phyloP scores from a whole-genome alignment of 352 stramenopile genomes.

The Globisporangium yorkense region DNA sequence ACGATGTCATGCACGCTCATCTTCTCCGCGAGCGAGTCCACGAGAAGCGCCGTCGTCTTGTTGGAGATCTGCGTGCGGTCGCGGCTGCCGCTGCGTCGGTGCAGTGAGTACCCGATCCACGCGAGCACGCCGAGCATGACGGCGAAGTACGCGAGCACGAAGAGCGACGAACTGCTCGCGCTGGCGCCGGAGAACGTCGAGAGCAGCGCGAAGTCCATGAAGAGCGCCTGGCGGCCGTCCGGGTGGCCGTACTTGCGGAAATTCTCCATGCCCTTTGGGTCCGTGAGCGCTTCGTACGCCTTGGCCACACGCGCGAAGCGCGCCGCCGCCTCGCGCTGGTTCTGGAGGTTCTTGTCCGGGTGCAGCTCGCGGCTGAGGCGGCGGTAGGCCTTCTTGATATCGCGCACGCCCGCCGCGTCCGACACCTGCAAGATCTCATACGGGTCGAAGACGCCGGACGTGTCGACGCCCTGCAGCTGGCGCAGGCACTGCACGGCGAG shows the following conservation, averaged over 20 bases:
- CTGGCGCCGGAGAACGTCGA: constrained; percentile 41
- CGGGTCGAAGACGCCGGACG: constrained; percentile 74
- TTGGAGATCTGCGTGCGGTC: constrained; percentile 63
- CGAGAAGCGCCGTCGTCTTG: constrained; percentile 32
- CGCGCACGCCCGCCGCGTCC: constrained; percentile 35
- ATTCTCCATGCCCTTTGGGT: constrained; percentile 65
- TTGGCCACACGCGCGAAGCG: constrained; percentile 76
- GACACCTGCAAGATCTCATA: constrained; percentile 81
- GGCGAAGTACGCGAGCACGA: constrained; percentile 70
- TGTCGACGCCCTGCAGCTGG: constrained; percentile 66
- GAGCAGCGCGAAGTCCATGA: constrained; percentile 65
- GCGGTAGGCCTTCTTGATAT: constrained; percentile 80
- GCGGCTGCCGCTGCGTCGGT: constrained; percentile 39
- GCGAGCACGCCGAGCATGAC: constrained; percentile 52
- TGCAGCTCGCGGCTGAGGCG: constrained; percentile 61
- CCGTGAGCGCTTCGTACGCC: constrained; percentile 82
- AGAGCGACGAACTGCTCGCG: constrained; percentile 37
- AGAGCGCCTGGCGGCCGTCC: constrained; percentile 68
- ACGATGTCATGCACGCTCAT: constrained; percentile 81
- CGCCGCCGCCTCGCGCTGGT: constrained; percentile 25
- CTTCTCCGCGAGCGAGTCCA: constrained; percentile 51
- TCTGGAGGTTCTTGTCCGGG: constrained; percentile 75
- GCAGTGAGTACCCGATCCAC: constrained; percentile 59
- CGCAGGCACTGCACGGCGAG: constrained; percentile 46
- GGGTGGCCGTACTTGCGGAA: constrained; percentile 79